These are phyloP conservation scores for Pochonia chlamydosporia DNA, from an alignment of 2,329 filamentous ascomycete genomes.

Conservation along the genomic window DNA sequence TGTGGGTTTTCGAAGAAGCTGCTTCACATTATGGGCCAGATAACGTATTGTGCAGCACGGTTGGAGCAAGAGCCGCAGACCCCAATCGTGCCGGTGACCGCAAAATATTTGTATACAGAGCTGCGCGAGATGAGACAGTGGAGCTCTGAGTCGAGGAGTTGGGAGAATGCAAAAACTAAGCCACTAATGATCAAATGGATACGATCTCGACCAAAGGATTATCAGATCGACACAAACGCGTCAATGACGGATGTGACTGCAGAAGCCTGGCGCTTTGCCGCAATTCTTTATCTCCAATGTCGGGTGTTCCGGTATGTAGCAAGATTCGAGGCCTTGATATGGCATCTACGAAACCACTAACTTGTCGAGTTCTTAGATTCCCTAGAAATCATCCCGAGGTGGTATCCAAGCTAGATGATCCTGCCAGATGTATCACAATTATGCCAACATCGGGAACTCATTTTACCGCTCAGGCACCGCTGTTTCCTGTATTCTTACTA, in stretches of 20 bases:
- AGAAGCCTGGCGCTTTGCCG: conserved; percentile 35
- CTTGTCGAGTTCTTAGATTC: conserved; percentile 20
- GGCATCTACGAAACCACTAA: background rate
- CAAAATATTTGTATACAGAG: conserved; percentile 19
- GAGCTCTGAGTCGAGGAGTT: conserved; percentile 23
- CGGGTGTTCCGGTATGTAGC: conserved; percentile 28
- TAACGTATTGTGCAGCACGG: conserved; percentile 30
- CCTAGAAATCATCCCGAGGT: conserved; percentile 31
- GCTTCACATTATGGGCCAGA: conserved; percentile 30
- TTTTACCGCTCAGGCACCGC: conserved; percentile 36
- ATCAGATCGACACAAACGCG: conserved; percentile 19
- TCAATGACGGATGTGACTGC: conserved; percentile 35
- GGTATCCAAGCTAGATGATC: conserved; percentile 22
- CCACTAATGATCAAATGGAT: conserved; percentile 23
- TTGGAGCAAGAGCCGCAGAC: conserved; percentile 26
- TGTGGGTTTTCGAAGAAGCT: conserved; percentile 36
- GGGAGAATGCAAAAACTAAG: conserved; percentile 13
- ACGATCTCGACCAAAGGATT: conserved; percentile 15
- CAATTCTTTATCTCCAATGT: conserved; percentile 33
- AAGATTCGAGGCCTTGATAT: background rate
- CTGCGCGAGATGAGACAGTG: conserved; percentile 28
- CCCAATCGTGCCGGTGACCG: conserved; percentile 24
- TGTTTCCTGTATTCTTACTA: conserved; percentile 35
- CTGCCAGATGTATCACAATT: conserved; percentile 30
- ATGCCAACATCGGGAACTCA: conserved; percentile 35